phyloP scores from a whole-genome alignment of 192 early-diverging fungal genomes.

The Podila clonocystis region DNA sequence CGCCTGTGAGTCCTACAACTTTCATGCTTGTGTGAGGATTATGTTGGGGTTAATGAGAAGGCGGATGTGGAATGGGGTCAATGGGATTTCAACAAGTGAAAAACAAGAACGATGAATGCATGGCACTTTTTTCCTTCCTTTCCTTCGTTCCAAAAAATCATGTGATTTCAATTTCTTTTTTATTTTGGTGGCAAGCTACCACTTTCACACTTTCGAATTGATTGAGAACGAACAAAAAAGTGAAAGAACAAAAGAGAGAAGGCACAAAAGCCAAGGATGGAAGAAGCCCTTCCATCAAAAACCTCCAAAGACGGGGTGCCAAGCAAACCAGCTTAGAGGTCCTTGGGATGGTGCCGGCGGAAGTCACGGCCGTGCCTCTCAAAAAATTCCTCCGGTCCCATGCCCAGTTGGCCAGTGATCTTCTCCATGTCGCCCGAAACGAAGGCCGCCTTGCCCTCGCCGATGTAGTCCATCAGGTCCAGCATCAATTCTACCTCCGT shows the following conservation, averaged over 20 bases:
- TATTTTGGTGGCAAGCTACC: neutral
- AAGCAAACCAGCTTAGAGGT: neutral
- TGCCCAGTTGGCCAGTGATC: slow-evolving; percentile 26
- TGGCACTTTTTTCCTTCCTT: too few species aligned
- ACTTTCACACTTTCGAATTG: too few species aligned
- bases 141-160: neutral
- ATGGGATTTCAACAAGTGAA: neutral
- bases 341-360: neutral
- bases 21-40: slow-evolving; percentile 68
- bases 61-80: neutral
- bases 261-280: neutral
- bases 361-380: slow-evolving; percentile 18
- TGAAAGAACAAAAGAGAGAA: neutral
- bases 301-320: too few species aligned
- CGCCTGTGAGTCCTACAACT: slow-evolving; percentile 93
- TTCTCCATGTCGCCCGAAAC: slow-evolving; percentile 41
- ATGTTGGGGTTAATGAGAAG: neutral
- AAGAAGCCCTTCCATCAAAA: too few species aligned
- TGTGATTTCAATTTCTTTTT: neutral
- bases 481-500: slow-evolving; percentile 26
- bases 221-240: neutral
- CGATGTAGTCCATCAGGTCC: slow-evolving; percentile 30
- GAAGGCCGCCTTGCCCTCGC: slow-evolving; percentile 27
- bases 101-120: too few species aligned
- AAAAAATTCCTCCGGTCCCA: slow-evolving; percentile 20